Evolutionary conservation across 2,329 filamentous ascomycete species (phyloP), one percentile per base, ranked within the genome.

Genomic region (Aspergillus alliaceus): DNA sequence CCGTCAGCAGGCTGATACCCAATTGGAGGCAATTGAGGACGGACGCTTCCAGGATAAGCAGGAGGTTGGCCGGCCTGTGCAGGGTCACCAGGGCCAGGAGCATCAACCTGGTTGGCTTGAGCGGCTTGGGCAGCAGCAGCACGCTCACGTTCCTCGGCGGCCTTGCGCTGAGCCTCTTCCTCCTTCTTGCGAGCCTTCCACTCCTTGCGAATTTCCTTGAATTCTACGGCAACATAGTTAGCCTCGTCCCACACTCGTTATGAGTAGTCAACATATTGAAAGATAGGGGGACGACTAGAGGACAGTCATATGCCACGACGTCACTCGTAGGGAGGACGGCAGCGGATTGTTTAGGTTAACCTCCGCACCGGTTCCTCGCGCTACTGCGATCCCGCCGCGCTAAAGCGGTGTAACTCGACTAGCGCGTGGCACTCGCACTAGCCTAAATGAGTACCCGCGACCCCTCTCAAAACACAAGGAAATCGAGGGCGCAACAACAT

Each of bases 121-220:
- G 66, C 68, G 42, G 80, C 80, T 31, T 82, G 81, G 6, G 83
- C 87, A 29, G 84, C 84, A 11, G 84, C 74, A 87, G 87, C 56
- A 59, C 93, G 90, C 61, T 87, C 84, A 63, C 88, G 84, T 71
- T 97, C 93, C 63, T 98, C 93, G 9, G 93, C 91, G 12, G 89
- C 90, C 81, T 97, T 97, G 70, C 93, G 90, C 67, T 86, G 84
- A 51, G 88, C 88, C 64, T 98, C 93, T 68, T 98, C 93, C 75
- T 98, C 95, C 90, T 99, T 99, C 86, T 98, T 98, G 70, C 95
- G 91, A 37, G 91, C 90, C 80, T 98, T 99, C 95, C 95, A 99
- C 72, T 98, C 93, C 73, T 98, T 98, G 62, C 95, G 90, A 59
- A 98, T 97, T 72, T 99, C 95, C 75, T 99, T 99, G 80, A 99